A percentile compares a stretch with the other conserved stretches of the same genome.
phyloP scores from a whole-genome alignment of 768 basidiomycete species.

The Lentinula detonsa region DNA sequence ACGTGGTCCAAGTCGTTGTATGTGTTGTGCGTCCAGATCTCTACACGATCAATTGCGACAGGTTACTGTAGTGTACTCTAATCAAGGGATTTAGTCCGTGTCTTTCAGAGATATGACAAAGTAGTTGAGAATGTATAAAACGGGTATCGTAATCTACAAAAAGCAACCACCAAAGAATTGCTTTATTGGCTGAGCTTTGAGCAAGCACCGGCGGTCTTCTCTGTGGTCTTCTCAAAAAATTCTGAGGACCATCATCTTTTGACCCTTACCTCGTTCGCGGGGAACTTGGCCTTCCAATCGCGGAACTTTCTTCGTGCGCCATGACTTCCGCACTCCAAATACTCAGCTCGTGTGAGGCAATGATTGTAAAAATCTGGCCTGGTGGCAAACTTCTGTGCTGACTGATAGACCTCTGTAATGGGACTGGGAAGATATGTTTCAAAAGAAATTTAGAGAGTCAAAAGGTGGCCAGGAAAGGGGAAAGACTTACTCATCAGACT shows the following conservation, averaged over 20 bases:
- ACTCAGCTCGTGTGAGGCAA: constrained; percentile 75
- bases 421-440: constrained; percentile 36
- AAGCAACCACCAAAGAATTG: no score
- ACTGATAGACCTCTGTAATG: constrained; percentile 57
- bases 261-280: neutral
- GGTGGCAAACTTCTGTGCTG: constrained; percentile 53
- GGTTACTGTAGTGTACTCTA: no score
- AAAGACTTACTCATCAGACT: constrained; percentile 62
- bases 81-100: no score
- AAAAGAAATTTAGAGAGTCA: neutral
- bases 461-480: neutral
- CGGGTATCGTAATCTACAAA: no score
- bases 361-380: constrained; percentile 42
- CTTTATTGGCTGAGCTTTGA: neutral
- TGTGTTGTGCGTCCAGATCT: no score
- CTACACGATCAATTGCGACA: no score
- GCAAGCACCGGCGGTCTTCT: neutral
- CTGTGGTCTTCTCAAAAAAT: neutral
- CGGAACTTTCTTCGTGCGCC: constrained; percentile 72
- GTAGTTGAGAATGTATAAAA: no score
- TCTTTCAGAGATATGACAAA: no score
- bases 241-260: neutral
- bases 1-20: no score
- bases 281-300: constrained; percentile 38
- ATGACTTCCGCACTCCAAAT: constrained; percentile 74